Evolutionary conservation across 345 rosid genomes (phyloP).

Genomic region (Dovyalis caffra): DNA sequence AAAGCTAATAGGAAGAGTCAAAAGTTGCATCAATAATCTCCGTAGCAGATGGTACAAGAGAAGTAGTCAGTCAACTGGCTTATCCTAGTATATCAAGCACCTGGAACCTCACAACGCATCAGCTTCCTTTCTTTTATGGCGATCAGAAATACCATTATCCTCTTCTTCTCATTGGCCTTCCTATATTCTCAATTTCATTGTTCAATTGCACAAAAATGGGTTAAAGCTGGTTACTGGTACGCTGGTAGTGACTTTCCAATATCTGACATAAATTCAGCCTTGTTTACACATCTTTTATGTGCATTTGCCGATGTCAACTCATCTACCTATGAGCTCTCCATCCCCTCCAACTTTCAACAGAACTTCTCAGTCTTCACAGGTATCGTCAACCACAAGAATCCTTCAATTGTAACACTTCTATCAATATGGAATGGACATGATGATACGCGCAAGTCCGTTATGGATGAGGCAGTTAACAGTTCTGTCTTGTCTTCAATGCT

Average conservation of each 20-base stretch:
- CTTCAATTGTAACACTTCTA: conserved; percentile 25
- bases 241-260: background rate
- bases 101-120: too few relatives aligned
- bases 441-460: conserved; percentile 1
- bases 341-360: background rate
- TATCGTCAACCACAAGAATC: conserved; percentile 28
- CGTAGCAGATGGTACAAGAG: too few relatives aligned
- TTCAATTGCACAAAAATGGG: conserved; percentile 3
- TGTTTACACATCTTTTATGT: conserved; percentile 17
- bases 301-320: conserved; percentile 10
- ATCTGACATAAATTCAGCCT: conserved; percentile 8
- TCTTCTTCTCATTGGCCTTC: background rate
- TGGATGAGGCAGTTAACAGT: conserved; percentile 8
- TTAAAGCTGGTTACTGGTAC: conserved; percentile 15
- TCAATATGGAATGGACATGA: conserved; percentile 34
- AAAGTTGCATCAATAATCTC: too few relatives aligned
- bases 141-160: background rate
- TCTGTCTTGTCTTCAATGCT: conserved; percentile 31
- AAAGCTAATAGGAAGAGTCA: too few relatives aligned
- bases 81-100: too few relatives aligned
- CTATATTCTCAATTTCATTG: background rate
- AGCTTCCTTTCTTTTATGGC: background rate
- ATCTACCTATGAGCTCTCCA: conserved; percentile 16
- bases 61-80: too few relatives aligned
- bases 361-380: conserved; percentile 26